A percentile compares a stretch with the other conserved stretches of the same genome.
Conservation (phyloP, 345 rosid species). For the Passiflora organensis region DNA sequence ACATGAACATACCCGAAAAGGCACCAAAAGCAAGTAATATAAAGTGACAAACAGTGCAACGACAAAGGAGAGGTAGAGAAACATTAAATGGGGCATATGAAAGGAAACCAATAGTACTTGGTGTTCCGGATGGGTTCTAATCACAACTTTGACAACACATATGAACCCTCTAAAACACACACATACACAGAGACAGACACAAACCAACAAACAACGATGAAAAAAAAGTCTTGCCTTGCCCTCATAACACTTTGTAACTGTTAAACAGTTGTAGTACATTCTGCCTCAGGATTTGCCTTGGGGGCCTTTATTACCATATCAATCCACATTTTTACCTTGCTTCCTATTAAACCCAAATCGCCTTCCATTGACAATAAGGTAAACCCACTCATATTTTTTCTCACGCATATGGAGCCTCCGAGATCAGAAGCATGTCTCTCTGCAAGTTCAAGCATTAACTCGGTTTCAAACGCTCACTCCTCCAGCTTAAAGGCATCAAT, state of each 20-base stretch:
- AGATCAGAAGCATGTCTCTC: constrained; percentile 31
- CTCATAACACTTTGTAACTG: constrained; percentile 32
- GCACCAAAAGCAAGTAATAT: constrained; percentile 6
- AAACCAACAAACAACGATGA: too few species aligned
- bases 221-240: background rate
- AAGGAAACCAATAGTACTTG: constrained; percentile 10
- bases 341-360: constrained; percentile 21
- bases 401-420: constrained; percentile 34
- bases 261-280: constrained; percentile 18
- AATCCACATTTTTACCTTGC: constrained; percentile 22
- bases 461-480: constrained; percentile 23
- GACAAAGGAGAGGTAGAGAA: constrained; percentile 19
- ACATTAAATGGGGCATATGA: constrained; percentile 15
- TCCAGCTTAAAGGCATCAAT: too few species aligned
- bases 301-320: constrained; percentile 16
- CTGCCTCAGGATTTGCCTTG: constrained; percentile 6
- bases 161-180: too few species aligned
- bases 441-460: constrained; percentile 32
- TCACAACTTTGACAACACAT: constrained; percentile 14
- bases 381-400: background rate
- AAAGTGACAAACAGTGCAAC: constrained; percentile 21
- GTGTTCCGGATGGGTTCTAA: constrained; percentile 19
- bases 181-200: too few species aligned
- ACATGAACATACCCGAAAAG: constrained; percentile 1
- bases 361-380: background rate